These are phyloP conservation scores for Vigna radiata DNA, from an alignment of 306 rosid species.

Conservation along the genomic window DNA sequence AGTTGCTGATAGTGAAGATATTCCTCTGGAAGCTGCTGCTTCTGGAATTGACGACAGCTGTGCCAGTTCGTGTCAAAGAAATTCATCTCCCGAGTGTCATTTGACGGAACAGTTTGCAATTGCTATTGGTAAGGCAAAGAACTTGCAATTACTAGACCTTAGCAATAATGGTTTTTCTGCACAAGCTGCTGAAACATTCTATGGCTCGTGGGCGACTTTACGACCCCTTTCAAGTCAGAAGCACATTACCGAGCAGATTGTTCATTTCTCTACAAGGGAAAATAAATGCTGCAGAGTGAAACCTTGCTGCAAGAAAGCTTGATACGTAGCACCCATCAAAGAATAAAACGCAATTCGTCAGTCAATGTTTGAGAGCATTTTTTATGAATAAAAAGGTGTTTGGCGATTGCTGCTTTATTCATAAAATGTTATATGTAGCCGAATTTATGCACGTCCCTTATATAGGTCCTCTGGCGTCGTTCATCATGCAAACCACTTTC, in stretches of 20 bases:
- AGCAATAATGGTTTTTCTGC: constrained; percentile 71
- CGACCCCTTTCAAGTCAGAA: constrained; percentile 62
- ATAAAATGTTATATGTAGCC: background rate
- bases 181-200: constrained; percentile 61
- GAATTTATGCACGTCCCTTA: constrained; percentile 1
- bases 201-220: constrained; percentile 65
- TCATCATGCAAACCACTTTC: constrained; percentile 21
- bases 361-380: background rate
- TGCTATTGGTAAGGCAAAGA: constrained; percentile 68
- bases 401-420: background rate
- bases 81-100: constrained; percentile 48
- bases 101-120: constrained; percentile 57
- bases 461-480: constrained; percentile 18
- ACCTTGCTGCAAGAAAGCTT: constrained; percentile 84
- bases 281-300: constrained; percentile 70
- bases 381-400: constrained; percentile 13
- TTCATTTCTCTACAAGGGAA: constrained; percentile 71
- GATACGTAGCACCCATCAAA: constrained; percentile 35
- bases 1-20: constrained; percentile 88
- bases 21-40: constrained; percentile 56
- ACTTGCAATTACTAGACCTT: constrained; percentile 73
- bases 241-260: constrained; percentile 59
- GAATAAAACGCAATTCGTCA: constrained; percentile 14
- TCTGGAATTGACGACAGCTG: constrained; percentile 68
- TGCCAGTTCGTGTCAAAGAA: constrained; percentile 67